Evolutionary conservation across 208 protist genomes (phyloP).

Genomic region (Crithidia thermophila): DNA sequence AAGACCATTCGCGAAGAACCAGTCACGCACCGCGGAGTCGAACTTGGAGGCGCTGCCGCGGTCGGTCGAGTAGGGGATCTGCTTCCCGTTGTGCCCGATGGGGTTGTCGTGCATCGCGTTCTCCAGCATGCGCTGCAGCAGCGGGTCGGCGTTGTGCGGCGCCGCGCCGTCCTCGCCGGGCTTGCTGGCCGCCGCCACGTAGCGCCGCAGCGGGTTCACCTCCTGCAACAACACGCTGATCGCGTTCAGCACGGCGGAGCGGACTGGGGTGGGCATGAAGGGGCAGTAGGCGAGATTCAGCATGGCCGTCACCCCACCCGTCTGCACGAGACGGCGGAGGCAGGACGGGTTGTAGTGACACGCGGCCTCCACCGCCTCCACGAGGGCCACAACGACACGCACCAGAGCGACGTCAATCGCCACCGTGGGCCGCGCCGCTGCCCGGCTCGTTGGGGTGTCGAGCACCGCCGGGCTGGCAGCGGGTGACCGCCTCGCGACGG

Average conservation of each 20-base stretch:
- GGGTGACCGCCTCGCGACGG: not conserved
- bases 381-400: constrained; percentile 63
- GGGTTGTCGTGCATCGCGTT: constrained; percentile 64
- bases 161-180: constrained; percentile 2
- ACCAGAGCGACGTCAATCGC: constrained; percentile 43
- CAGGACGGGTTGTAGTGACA: constrained; percentile 87
- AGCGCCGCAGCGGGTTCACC: constrained; percentile 68
- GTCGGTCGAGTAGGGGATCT: constrained; percentile 70
- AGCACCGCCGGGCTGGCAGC: not conserved
- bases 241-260: constrained; percentile 72
- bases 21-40: constrained; percentile 79
- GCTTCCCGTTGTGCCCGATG: constrained; percentile 19
- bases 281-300: constrained; percentile 76
- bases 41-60: constrained; percentile 88
- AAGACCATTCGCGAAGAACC: constrained; percentile 81
- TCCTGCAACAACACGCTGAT: constrained; percentile 89
- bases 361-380: constrained; percentile 81
- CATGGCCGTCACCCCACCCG: constrained; percentile 66
- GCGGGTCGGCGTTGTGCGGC: constrained; percentile 32
- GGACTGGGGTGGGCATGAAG: constrained; percentile 66
- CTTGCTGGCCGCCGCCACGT: constrained; percentile 23
- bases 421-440: constrained; percentile 26
- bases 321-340: constrained; percentile 77
- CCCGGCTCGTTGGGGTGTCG: too few species aligned
- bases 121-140: constrained; percentile 71